Conservation (phyloP, 2,329 filamentous ascomycete species). For the Trichoderma sp. region DNA sequence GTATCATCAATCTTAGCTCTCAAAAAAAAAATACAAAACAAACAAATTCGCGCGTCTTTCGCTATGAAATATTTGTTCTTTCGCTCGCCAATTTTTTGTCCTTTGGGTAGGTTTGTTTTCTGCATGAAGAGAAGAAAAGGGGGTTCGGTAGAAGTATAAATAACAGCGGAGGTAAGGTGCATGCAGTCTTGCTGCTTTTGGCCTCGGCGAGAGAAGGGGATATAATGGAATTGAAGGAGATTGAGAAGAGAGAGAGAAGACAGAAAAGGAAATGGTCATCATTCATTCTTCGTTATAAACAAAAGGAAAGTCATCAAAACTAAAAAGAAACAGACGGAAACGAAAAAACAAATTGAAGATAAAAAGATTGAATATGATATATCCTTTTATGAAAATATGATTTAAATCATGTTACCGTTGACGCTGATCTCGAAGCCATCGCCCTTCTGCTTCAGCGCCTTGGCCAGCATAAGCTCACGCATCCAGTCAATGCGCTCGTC, state of each 20-base stretch:
- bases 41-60: not conserved
- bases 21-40: not conserved
- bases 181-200: not conserved
- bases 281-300: conserved; percentile 13
- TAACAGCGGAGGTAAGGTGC: not conserved
- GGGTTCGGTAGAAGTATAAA: not conserved
- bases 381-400: not conserved
- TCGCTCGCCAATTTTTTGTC: conserved; percentile 1
- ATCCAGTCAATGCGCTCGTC: conserved; percentile 98
- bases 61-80: not conserved
- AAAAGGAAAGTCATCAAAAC: conserved; percentile 17
- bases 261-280: conserved; percentile 7
- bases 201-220: conserved; percentile 9
- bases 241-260: conserved; percentile 22
- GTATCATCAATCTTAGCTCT: conserved; percentile 9
- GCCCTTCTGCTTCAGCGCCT: conserved; percentile 79
- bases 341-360: not conserved
- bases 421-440: conserved; percentile 80
- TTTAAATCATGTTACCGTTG: conserved; percentile 72
- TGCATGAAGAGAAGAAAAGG: not conserved
- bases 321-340: not conserved
- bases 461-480: conserved; percentile 87
- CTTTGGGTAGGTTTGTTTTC: not conserved
- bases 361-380: not conserved
- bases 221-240: not conserved